phyloP scores from a whole-genome alignment of 768 basidiomycete species.

The Plicaturopsis crispa region DNA sequence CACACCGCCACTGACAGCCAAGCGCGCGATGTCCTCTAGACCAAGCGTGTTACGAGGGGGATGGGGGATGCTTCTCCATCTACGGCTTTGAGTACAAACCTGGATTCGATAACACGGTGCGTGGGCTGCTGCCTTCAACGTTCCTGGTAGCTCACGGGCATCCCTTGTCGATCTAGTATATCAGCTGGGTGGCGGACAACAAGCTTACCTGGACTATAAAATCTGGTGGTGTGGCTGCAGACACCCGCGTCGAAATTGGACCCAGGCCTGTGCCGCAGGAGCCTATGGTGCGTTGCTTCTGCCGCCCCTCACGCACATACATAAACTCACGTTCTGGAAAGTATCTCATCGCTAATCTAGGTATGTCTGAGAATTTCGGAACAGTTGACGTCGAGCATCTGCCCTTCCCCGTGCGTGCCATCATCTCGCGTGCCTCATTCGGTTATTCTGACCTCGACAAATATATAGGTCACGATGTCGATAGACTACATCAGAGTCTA shows the following conservation, averaged over 20 bases:
- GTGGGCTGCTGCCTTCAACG: constrained; percentile 25
- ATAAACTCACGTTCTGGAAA: constrained; percentile 17
- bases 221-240: constrained; percentile 51
- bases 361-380: constrained; percentile 79
- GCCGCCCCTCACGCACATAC: constrained; percentile 20
- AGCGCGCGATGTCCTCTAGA: constrained; percentile 29
- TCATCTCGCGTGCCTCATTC: constrained; percentile 51
- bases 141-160: not conserved
- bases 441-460: constrained; percentile 34
- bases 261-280: constrained; percentile 59
- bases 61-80: constrained; percentile 46
- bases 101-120: constrained; percentile 54
- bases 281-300: constrained; percentile 46
- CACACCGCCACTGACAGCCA: constrained; percentile 22
- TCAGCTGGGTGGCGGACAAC: constrained; percentile 67
- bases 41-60: constrained; percentile 61
- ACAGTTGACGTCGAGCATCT: constrained; percentile 64
- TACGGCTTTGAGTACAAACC: constrained; percentile 84
- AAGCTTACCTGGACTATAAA: constrained; percentile 65
- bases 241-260: constrained; percentile 40
- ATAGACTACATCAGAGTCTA: constrained; percentile 92
- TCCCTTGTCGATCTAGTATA: constrained; percentile 53
- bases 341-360: constrained; percentile 84
- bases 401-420: constrained; percentile 9
- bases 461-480: constrained; percentile 50